Conservation (phyloP, 345 rosid genomes). For the sweet orange (Citrus sinensis) region DNA sequence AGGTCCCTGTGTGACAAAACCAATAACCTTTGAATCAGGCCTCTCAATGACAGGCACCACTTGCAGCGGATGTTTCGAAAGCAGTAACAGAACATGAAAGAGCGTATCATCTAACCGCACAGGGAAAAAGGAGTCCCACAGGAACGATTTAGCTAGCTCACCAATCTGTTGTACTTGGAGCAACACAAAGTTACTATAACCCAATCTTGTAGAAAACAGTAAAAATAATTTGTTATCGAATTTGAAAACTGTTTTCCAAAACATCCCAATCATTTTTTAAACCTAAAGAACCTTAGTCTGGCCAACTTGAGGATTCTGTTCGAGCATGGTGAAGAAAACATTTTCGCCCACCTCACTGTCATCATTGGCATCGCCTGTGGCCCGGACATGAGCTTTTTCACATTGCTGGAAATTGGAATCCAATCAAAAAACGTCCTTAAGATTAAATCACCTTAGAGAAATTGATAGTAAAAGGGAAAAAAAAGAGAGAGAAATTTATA, state of each 20-base stretch:
- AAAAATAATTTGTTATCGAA: neutral
- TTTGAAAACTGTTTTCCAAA: neutral
- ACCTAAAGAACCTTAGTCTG: too few relatives aligned
- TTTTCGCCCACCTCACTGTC: too few relatives aligned
- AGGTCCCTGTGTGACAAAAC: constrained; percentile 38
- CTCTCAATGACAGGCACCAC: constrained; percentile 33
- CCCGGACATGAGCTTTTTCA: too few relatives aligned
- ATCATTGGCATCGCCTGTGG: too few relatives aligned
- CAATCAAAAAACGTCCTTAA: too few relatives aligned
- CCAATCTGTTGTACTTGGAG: constrained; percentile 20
- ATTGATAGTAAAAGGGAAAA: too few relatives aligned
- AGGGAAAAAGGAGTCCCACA: constrained; percentile 46
- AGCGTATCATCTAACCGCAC: constrained; percentile 34
- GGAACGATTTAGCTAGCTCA: constrained; percentile 41
- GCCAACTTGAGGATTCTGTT: too few relatives aligned
- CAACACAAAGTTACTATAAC: neutral
- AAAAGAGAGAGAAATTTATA: too few relatives aligned
- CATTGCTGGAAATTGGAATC: too few relatives aligned
- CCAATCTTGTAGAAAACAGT: neutral
- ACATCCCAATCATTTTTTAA: neutral
- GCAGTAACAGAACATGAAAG: constrained; percentile 40
- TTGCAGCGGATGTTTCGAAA: constrained; percentile 35
- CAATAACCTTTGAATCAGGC: constrained; percentile 16
- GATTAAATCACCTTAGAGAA: too few relatives aligned
- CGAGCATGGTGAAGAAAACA: too few relatives aligned